Percentiles rank a stretch among this genome's conserved stretches.
Evolutionary conservation across 2,329 filamentous ascomycete genomes (phyloP).

Genomic region (Penicillium sp.): DNA sequence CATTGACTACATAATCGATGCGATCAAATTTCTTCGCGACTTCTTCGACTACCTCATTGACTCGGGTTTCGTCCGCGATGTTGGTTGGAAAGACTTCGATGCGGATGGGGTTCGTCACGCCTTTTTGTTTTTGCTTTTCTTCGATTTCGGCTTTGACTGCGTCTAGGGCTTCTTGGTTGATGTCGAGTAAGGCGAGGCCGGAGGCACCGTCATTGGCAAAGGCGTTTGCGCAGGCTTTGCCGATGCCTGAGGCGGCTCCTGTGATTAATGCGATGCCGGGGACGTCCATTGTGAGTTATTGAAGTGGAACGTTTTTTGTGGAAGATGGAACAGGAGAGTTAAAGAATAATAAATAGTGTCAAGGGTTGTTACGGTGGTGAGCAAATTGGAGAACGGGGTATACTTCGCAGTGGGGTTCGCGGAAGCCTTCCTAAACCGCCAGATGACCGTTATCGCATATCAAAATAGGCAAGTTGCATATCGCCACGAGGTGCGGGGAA

Average conservation of each 20-base stretch:
- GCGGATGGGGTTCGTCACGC: constrained; percentile 2
- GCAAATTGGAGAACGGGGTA: not conserved
- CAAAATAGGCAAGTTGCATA: not conserved
- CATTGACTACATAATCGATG: constrained; percentile 19
- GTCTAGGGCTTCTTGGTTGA: constrained; percentile 9
- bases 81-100: constrained; percentile 14
- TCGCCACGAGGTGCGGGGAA: not conserved
- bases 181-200: constrained; percentile 16
- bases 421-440: constrained; percentile 18
- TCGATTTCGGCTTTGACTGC: constrained; percentile 16
- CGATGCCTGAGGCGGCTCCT: constrained; percentile 20
- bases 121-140: constrained; percentile 1
- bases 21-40: constrained; percentile 15
- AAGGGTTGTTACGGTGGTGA: not conserved
- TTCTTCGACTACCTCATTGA: constrained; percentile 11
- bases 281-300: constrained; percentile 14
- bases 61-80: constrained; percentile 13
- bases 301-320: not conserved
- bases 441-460: not conserved
- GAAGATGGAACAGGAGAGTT: not conserved
- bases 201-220: constrained; percentile 17
- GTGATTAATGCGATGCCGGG: constrained; percentile 20
- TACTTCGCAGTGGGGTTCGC: constrained; percentile 13
- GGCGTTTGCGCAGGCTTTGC: constrained; percentile 13
- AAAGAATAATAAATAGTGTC: not conserved